phyloP scores from a whole-genome alignment of 2,329 filamentous ascomycete species.

The Chaetomiaceae sp. region DNA sequence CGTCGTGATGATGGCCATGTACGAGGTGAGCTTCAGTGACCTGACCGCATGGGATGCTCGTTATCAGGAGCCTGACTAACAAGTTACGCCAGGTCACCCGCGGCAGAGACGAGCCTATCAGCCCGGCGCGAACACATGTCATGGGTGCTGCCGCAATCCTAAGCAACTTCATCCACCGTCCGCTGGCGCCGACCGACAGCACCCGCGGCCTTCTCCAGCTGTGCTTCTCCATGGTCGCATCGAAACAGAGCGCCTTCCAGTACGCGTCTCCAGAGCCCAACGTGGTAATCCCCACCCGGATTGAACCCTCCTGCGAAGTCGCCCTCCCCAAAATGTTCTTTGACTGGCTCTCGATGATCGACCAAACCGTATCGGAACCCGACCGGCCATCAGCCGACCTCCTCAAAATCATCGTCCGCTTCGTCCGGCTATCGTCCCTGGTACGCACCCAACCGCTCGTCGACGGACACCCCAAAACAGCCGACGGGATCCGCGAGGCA shows the following conservation, averaged over 20 bases:
- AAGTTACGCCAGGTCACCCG: conserved; percentile 38
- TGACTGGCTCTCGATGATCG: conserved; percentile 41
- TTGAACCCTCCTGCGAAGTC: conserved; percentile 31
- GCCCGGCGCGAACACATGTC: conserved; percentile 54
- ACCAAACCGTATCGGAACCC: conserved; percentile 31
- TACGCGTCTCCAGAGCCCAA: conserved; percentile 16
- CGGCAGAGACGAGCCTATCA: conserved; percentile 42
- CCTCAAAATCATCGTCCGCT: conserved; percentile 37
- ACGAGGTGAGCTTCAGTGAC: conserved; percentile 44
- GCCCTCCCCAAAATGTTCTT: conserved; percentile 40
- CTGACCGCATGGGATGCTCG: too few relatives aligned
- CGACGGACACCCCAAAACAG: conserved; percentile 36
- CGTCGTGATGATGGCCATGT: conserved; percentile 56
- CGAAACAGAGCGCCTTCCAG: conserved; percentile 20
- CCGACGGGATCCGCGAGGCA: conserved; percentile 36
- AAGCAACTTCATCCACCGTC: conserved; percentile 41
- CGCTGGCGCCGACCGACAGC: conserved; percentile 38
- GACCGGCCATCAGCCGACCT: conserved; percentile 40
- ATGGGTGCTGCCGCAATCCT: conserved; percentile 57
- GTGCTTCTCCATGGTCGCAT: conserved; percentile 50
- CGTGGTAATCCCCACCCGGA: conserved; percentile 10
- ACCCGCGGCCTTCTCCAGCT: conserved; percentile 52
- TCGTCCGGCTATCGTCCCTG: conserved; percentile 38
- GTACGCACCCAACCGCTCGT: conserved; percentile 33
- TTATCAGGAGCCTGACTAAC: neutral